A percentile compares a stretch with the other conserved stretches of the same genome.
phyloP scores from a whole-genome alignment of 2,329 filamentous ascomycete genomes.

The Dothideomycetes sp. region DNA sequence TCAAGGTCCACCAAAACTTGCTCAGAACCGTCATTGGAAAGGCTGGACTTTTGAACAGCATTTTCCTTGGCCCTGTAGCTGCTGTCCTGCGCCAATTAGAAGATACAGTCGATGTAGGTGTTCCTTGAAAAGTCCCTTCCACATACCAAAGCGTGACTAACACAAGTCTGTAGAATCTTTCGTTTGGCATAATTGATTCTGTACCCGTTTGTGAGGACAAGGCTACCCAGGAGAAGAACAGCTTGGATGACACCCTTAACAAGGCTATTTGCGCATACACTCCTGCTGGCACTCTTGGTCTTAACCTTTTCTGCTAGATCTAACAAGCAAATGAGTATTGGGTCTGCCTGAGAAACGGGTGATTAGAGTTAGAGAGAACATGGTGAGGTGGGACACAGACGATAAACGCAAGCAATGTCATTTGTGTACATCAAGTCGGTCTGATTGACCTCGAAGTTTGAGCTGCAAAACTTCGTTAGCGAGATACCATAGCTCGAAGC shows the following conservation, averaged over 20 bases:
- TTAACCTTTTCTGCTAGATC: constrained; percentile 15
- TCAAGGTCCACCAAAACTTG: constrained; percentile 25
- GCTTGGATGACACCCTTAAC: constrained; percentile 9
- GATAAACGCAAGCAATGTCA: too few species aligned
- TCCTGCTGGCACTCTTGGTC: constrained; percentile 12
- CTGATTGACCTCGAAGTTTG: too few species aligned
- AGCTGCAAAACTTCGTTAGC: too few species aligned
- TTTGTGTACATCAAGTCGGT: too few species aligned
- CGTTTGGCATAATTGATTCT: constrained; percentile 12
- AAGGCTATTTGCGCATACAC: constrained; percentile 15
- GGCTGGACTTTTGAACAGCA: constrained; percentile 21
- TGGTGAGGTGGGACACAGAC: too few species aligned
- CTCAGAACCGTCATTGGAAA: constrained; percentile 31
- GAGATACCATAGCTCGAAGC: too few species aligned
- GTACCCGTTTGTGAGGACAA: constrained; percentile 8
- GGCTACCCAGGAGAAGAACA: constrained; percentile 6
- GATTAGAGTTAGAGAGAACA: too few species aligned
- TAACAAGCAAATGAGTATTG: too few species aligned
- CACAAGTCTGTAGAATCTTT: not conserved
- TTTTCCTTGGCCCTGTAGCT: constrained; percentile 25
- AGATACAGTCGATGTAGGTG: constrained; percentile 6
- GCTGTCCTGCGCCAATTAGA: constrained; percentile 19
- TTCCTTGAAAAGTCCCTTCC: not conserved
- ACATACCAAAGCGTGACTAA: not conserved
- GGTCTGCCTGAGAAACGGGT: too few species aligned